phyloP scores from a whole-genome alignment of 306 rosid species.

The Phaseolus lunatus region DNA sequence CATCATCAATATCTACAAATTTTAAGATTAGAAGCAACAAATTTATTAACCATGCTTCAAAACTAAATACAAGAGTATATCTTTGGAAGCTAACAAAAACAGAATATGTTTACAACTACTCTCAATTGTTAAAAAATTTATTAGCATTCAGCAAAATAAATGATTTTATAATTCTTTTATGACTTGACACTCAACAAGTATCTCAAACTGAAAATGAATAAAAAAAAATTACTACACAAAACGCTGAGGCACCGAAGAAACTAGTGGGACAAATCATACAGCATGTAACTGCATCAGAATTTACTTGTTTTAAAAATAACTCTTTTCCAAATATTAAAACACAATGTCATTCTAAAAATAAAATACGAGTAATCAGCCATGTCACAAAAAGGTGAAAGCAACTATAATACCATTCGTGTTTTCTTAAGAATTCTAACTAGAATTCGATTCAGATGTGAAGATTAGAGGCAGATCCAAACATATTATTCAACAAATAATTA shows the following conservation, averaged over 20 bases:
- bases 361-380: too few species aligned
- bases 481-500: background rate
- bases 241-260: too few species aligned
- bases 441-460: background rate
- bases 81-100: constrained; percentile 14
- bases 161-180: constrained; percentile 16
- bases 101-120: constrained; percentile 9
- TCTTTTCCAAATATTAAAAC: constrained; percentile 13
- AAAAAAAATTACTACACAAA: too few species aligned
- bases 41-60: constrained; percentile 12
- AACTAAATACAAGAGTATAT: background rate
- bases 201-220: background rate
- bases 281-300: constrained; percentile 29
- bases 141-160: background rate
- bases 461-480: background rate
- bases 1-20: background rate
- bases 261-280: too few species aligned
- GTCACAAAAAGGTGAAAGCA: too few species aligned
- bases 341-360: constrained; percentile 15
- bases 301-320: constrained; percentile 18
- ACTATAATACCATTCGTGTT: too few species aligned
- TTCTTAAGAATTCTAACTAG: background rate
- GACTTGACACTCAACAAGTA: constrained; percentile 24
- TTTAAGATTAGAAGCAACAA: background rate
- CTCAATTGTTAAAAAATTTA: background rate